Evolutionary conservation across 2,329 filamentous ascomycete genomes (phyloP), one percentile per base, ranked within the genome.

Genomic region (Epichloe glyceriae): DNA sequence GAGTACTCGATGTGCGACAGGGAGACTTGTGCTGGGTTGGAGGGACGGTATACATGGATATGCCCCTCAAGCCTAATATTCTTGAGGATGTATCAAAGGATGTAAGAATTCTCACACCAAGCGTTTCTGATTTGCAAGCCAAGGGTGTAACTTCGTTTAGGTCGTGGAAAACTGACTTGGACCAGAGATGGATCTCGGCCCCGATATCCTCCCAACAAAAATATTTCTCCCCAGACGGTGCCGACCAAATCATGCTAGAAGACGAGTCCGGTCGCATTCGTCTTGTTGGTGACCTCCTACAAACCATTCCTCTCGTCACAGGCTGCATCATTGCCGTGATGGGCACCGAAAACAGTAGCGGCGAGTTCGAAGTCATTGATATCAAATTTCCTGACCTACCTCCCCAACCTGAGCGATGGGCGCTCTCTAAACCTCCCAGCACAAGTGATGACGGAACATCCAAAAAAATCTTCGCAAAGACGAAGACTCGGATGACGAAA

Each of bases 41-140:
- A 0, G 93, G 94, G 15, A 98, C 93, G 0, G 82, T 97, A 34
- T 98, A 95, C 66, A 95, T 97, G 85, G 88, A 97, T 56, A 90
- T 98, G 88, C 80, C 86, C 2, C 68, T 96, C 61, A 98, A 98
- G 70, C 93, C 94, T 1, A 95, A 94, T 62, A 91, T 98, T 64
- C 72, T 98, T 35, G 90, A 96, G 53, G 93, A 98, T 60, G 86
- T 98, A 41, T 85, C 87, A 40, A 95, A 94, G 68, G 91, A 96
- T 67, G 87, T 90, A 70, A 56, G 78, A 37, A 3, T 15, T 30
- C 10, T 30, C 30, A 30, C 30, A 30, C 8, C 30, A 30, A 30
- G 30, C 30, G 30, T 30, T 30, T 30, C 30, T 30, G 8, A 11
- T 30, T 11, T 30, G 30, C 30, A 30, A 10, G 10, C 30, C 30